These are phyloP conservation scores for Aspergillus hancockii DNA, from an alignment of 495 filamentous ascomycete genomes.

Conservation along the genomic window DNA sequence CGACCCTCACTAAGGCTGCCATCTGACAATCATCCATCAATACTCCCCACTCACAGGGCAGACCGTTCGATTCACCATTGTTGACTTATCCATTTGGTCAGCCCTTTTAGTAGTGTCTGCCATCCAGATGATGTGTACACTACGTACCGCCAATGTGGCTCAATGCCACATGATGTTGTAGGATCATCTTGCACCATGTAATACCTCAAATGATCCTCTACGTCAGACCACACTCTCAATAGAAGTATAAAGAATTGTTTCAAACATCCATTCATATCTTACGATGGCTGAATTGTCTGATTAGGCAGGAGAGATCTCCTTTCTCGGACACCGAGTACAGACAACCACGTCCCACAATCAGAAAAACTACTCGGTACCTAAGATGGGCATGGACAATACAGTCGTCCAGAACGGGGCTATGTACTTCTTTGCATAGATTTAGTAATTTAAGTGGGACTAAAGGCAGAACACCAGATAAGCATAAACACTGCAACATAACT, in stretches of 20 bases:
- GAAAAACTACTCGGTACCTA: not conserved
- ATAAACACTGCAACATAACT: not conserved
- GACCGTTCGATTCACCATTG: not conserved
- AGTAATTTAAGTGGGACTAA: not conserved
- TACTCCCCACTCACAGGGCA: not conserved
- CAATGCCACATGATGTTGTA: conserved; percentile 5
- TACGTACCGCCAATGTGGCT: not conserved
- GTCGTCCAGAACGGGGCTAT: not conserved
- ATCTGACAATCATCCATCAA: not conserved
- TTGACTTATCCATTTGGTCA: not conserved
- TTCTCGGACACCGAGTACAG: not conserved
- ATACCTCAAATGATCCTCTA: conserved; percentile 2
- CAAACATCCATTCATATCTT: not conserved
- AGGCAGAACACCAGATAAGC: not conserved
- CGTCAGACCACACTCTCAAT: not conserved
- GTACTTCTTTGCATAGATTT: not conserved
- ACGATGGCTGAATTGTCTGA: not conserved
- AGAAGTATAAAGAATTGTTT: not conserved
- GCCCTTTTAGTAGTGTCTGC: not conserved
- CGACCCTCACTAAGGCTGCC: not conserved
- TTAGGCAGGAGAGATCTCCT: not conserved
- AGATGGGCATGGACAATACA: not conserved
- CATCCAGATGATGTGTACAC: not conserved
- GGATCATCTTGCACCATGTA: not conserved
- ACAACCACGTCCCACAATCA: not conserved